These are phyloP conservation scores for Fusarium chaquense DNA, from an alignment of 2,329 filamentous ascomycete species.

Conservation along the genomic window DNA sequence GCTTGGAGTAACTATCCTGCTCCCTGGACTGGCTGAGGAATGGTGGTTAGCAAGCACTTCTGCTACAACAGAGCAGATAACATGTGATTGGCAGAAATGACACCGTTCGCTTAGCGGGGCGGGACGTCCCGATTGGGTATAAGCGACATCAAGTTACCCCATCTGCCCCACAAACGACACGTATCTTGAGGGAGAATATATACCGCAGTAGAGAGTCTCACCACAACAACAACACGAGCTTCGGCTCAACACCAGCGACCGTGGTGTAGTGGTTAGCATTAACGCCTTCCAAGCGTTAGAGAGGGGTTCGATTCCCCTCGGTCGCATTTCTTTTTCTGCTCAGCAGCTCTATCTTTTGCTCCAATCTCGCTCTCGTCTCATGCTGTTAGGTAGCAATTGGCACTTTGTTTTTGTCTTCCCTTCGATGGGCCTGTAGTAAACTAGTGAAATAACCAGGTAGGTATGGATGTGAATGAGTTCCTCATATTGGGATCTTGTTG, in stretches of 20 bases:
- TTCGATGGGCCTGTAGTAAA: background rate
- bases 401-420: background rate
- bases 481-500: background rate
- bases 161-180: background rate
- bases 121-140: background rate
- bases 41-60: background rate
- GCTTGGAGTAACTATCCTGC: too few relatives aligned
- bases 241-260: background rate
- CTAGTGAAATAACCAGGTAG: background rate
- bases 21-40: background rate
- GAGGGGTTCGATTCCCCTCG: conserved; percentile 18
- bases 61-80: rapidly evolving
- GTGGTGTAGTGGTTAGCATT: conserved; percentile 17
- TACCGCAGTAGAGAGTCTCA: background rate
- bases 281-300: conserved; percentile 19
- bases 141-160: background rate
- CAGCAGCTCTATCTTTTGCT: background rate
- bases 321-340: background rate
- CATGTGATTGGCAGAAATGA: background rate
- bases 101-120: rapidly evolving
- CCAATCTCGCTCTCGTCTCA: background rate
- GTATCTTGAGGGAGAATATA: rapidly evolving
- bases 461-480: background rate
- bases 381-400: background rate
- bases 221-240: background rate